Base-by-base conservation (phyloP, 345 rosid genomes). In the Aurinia saxatilis region DNA sequence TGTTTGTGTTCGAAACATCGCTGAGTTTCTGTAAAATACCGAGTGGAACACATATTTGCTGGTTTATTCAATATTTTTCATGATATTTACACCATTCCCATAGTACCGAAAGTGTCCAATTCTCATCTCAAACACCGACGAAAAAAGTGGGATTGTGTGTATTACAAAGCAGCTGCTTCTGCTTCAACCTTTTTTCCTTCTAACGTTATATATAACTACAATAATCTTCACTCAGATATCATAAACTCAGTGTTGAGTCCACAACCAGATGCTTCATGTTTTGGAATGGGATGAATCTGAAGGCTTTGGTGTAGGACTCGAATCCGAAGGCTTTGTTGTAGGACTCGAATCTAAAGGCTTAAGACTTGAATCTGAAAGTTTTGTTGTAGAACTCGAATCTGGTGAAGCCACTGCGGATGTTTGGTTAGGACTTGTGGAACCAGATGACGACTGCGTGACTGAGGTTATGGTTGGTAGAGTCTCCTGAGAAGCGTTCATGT, bases 401-500 rank as follows among this genome's bases (percentile, higher is more conserved):
- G 70, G 57, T 70, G 75, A 63, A 11, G 53, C 65, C 47, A 63
- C 2, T 29, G 44, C 31, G 2, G 70, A 63, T 49, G 70, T 63
- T 41, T 7, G 46, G 65, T 63, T 70, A 4, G 75, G 75, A 55
- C 65, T 70, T 4, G 65, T 63, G n/a, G 53, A 70, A 23, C 75
- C 75, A 0, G 70, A 67, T 48, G 79, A 78, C 2, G 77, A 77
- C 33, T 70, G 68, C 4, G 69, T 51, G 45, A 63, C 18, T 4
- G 78, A 72, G 55, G 60, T 72, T 46, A 78, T 63, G 14, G 46
- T 70, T 3, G 77, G 68, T 67, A 65, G 40, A 68, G 77, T 82
- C 25, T 79, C 86, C 27, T 79, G 85, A 40, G 88, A 72, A 6
- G 90, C 78, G 58, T 86, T 69, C 98, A 86, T 88, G 74, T 91